Conservation (phyloP, 2,329 filamentous ascomycete genomes). For the Aspergillus sp. region DNA sequence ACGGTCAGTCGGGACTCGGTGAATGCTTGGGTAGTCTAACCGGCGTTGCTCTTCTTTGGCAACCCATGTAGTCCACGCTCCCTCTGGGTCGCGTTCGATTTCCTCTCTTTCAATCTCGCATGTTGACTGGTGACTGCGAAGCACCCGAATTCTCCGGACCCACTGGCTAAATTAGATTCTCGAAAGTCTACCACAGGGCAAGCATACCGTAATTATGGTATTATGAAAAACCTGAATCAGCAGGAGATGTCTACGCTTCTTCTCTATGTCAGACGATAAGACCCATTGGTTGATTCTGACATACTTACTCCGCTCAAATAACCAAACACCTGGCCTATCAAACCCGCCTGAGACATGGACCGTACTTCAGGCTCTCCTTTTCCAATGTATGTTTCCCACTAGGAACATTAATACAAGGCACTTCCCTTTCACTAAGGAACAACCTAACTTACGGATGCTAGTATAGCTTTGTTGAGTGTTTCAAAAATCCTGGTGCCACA, state of each 20-base stretch:
- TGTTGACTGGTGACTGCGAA: not conserved
- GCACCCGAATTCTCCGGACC: conserved; percentile 11
- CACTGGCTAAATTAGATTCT: not conserved
- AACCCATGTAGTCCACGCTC: conserved; percentile 26
- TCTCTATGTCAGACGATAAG: not conserved
- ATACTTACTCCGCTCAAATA: conserved; percentile 1
- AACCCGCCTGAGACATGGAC: conserved; percentile 8
- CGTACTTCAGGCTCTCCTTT: not conserved
- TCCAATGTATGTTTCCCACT: conserved; percentile 8
- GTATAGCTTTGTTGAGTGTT: conserved; percentile 20
- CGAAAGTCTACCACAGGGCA: conserved; percentile 16
- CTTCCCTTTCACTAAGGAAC: not conserved
- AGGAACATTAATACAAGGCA: too few relatives aligned
- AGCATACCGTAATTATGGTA: conserved; percentile 25
- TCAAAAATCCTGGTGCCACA: conserved; percentile 33
- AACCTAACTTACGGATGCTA: not conserved
- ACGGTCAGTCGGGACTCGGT: not conserved
- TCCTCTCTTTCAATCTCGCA: not conserved
- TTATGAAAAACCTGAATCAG: conserved; percentile 31
- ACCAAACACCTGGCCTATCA: conserved; percentile 11
- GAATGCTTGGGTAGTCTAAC: not conserved
- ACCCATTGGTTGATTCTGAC: too few relatives aligned
- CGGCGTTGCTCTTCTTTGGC: conserved; percentile 27
- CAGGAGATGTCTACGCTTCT: conserved; percentile 28
- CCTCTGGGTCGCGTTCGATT: conserved; percentile 7